Percentiles rank a stretch among this genome's conserved stretches.
Evolutionary conservation across 352 stramenopile species (phyloP).

Genomic region (Phytophthora hibernalis): DNA sequence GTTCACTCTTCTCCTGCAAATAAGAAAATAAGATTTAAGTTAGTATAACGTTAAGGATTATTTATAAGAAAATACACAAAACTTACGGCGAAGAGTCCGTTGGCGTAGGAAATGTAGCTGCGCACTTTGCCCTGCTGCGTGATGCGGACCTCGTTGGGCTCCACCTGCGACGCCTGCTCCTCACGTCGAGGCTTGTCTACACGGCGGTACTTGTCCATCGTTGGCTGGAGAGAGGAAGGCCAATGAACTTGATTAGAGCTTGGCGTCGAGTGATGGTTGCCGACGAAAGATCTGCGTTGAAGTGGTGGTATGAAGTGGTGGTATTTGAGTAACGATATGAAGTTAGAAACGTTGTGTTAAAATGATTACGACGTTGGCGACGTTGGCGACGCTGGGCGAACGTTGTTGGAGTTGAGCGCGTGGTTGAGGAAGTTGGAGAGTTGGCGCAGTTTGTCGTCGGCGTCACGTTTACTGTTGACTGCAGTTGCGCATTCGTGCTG

Average conservation of each 20-base stretch:
- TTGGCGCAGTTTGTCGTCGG: constrained; percentile 60
- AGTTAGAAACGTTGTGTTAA: too few species aligned
- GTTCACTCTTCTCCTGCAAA: constrained; percentile 71
- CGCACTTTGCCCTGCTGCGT: constrained; percentile 84
- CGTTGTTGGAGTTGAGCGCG: constrained; percentile 29
- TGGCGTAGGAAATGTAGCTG: constrained; percentile 85
- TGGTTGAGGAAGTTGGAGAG: constrained; percentile 65
- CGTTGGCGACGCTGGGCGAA: constrained; percentile 19
- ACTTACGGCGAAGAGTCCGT: constrained; percentile 71
- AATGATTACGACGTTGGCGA: constrained; percentile 3
- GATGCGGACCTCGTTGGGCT: constrained; percentile 86
- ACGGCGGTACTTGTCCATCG: constrained; percentile 91
- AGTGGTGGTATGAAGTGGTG: too few species aligned
- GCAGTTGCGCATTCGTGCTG: constrained; percentile 58
- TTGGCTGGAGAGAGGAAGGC: too few species aligned
- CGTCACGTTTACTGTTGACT: constrained; percentile 58
- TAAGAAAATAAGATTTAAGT: constrained; percentile 7
- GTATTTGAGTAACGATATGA: constrained; percentile 40
- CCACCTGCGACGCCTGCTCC: constrained; percentile 51
- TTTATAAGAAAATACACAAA: background rate
- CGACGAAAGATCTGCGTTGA: constrained; percentile 42
- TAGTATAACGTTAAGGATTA: background rate
- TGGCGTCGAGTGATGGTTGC: constrained; percentile 33
- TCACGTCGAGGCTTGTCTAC: constrained; percentile 67
- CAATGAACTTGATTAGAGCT: too few species aligned